Percentiles rank a stretch among this genome's conserved stretches.
These are phyloP conservation scores for Podaxis sp. DNA, from an alignment of 768 basidiomycete species.

Conservation along the genomic window DNA sequence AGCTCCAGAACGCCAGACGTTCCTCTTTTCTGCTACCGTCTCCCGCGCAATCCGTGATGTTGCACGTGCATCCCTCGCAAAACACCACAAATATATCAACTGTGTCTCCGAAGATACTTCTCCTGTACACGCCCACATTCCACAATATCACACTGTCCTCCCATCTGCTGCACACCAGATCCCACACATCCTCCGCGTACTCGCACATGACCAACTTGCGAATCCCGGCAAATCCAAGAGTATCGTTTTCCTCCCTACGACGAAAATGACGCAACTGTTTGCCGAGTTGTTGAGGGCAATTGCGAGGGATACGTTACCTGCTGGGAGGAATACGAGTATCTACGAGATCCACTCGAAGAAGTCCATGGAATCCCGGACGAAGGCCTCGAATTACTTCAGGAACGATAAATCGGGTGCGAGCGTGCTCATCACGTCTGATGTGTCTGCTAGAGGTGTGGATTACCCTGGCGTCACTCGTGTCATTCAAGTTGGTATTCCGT, in stretches of 20 bases:
- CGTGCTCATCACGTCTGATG: constrained; percentile 82
- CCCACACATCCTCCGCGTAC: constrained; percentile 73
- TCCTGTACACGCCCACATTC: constrained; percentile 72
- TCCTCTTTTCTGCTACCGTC: constrained; percentile 90
- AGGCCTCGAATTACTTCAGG: constrained; percentile 61
- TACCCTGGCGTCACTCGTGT: constrained; percentile 88
- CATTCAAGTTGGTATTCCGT: constrained; percentile 87
- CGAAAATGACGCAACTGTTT: constrained; percentile 81
- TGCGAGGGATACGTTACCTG: constrained; percentile 44
- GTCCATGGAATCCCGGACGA: constrained; percentile 54
- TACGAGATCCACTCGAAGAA: constrained; percentile 86
- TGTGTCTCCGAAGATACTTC: constrained; percentile 61
- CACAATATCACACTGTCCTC: constrained; percentile 81
- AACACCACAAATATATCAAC: constrained; percentile 71
- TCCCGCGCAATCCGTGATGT: constrained; percentile 70
- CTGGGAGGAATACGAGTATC: constrained; percentile 49
- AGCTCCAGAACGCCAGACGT: constrained; percentile 74
- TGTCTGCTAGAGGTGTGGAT: constrained; percentile 87
- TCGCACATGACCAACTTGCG: constrained; percentile 85
- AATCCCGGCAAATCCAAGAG: constrained; percentile 69
- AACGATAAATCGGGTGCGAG: constrained; percentile 49
- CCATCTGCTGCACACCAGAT: constrained; percentile 66
- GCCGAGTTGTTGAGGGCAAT: constrained; percentile 59
- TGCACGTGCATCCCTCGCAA: constrained; percentile 57
- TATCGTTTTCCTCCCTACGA: constrained; percentile 84